Evolutionary conservation across 371 early-diverging fungal genomes (phyloP).

Genomic region (Mortierella sp.): DNA sequence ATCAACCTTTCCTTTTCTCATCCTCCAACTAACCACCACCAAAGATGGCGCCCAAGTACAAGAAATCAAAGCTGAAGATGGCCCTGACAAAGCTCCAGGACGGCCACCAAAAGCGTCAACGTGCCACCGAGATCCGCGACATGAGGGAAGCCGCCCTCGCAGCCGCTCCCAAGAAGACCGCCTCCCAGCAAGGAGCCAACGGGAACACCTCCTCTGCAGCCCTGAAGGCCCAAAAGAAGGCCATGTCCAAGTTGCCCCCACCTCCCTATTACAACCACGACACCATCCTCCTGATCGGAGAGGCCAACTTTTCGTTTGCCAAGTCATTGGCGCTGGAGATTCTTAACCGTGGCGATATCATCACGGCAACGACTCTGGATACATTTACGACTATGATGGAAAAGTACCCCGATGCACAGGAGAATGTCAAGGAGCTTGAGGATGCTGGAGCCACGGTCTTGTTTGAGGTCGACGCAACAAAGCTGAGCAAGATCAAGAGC

Average conservation of each 20-base stretch:
- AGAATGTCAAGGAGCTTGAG: conserved; percentile 72
- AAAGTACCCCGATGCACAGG: conserved; percentile 85
- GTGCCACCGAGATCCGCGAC: conserved; percentile 46
- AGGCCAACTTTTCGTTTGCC: conserved; percentile 94
- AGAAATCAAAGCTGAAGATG: conserved; percentile 51
- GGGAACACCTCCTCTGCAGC: conserved; percentile 14
- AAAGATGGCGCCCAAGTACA: conserved; percentile 51
- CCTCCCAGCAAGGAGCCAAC: conserved; percentile 8
- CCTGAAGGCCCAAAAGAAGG: conserved; percentile 41
- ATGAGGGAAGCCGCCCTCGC: conserved; percentile 45
- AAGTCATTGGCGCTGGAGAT: conserved; percentile 70
- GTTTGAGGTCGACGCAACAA: conserved; percentile 88
- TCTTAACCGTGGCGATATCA: conserved; percentile 64
- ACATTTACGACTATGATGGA: conserved; percentile 69
- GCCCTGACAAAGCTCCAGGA: conserved; percentile 49
- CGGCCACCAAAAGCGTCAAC: conserved; percentile 48
- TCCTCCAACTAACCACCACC: background rate
- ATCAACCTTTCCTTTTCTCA: background rate
- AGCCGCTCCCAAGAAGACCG: conserved; percentile 33
- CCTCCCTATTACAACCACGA: conserved; percentile 65
- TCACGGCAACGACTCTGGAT: conserved; percentile 88
- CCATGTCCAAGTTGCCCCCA: conserved; percentile 45
- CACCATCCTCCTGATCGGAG: conserved; percentile 77
- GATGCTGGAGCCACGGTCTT: conserved; percentile 76
- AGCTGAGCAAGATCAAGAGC: conserved; percentile 68